Percentiles rank a stretch among this genome's conserved stretches.
These are phyloP conservation scores for Phytophthora idaei DNA, from an alignment of 352 stramenopile genomes.

Conservation along the genomic window DNA sequence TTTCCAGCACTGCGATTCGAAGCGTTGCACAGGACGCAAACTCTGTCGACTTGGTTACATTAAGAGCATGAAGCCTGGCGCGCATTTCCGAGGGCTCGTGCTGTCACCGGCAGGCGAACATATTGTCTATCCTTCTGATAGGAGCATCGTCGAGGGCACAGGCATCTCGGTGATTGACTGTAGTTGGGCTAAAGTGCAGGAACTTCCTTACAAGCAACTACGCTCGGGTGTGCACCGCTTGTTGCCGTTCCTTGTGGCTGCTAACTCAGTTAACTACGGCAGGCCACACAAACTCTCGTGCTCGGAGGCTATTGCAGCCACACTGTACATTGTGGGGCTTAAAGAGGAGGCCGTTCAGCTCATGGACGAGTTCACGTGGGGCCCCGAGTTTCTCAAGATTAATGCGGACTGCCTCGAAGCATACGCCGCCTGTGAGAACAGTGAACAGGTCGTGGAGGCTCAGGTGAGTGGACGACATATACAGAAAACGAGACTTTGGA, in stretches of 20 bases:
- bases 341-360: slow-evolving; percentile 88
- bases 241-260: slow-evolving; percentile 97
- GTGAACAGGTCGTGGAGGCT: slow-evolving; percentile 73
- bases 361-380: slow-evolving; percentile 95
- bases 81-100: slow-evolving; percentile 95
- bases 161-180: slow-evolving; percentile 98
- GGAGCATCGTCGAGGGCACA: slow-evolving; percentile 67
- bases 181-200: slow-evolving; percentile 96
- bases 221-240: slow-evolving; percentile 94
- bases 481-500: background rate
- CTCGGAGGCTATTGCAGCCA: slow-evolving; percentile 97
- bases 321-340: slow-evolving; percentile 97
- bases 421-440: slow-evolving; percentile 78
- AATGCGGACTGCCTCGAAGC: slow-evolving; percentile 93
- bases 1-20: slow-evolving; percentile 95
- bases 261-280: slow-evolving; percentile 99
- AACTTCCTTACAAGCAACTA: slow-evolving; percentile 96
- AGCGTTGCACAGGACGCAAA: slow-evolving; percentile 94
- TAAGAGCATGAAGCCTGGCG: slow-evolving; percentile 91
- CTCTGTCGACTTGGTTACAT: slow-evolving; percentile 92
- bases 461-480: slow-evolving; percentile 41
- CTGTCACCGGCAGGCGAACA: slow-evolving; percentile 92
- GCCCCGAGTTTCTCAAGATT: slow-evolving; percentile 93
- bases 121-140: slow-evolving; percentile 91
- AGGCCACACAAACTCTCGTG: slow-evolving; percentile 96